phyloP scores from a whole-genome alignment of 306 rosid species.

The Vicia villosa region DNA sequence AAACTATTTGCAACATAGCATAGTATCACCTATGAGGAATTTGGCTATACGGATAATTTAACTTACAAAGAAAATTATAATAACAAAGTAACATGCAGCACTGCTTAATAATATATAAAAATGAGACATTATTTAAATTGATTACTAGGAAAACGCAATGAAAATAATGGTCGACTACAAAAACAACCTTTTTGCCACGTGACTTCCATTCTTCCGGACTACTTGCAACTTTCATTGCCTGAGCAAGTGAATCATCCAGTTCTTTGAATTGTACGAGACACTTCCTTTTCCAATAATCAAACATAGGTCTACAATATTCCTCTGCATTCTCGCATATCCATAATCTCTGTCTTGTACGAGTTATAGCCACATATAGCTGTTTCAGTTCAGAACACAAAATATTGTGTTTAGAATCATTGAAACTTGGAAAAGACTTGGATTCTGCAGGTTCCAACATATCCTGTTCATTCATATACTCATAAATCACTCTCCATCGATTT shows the following conservation, averaged over 20 bases:
- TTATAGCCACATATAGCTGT: conserved; percentile 73
- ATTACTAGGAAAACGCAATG: background rate
- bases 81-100: background rate
- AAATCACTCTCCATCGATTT: conserved; percentile 74
- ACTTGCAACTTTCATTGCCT: conserved; percentile 77
- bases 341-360: conserved; percentile 74
- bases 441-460: conserved; percentile 47
- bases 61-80: conserved; percentile 4
- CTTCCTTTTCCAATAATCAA: conserved; percentile 70
- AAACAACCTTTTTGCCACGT: conserved; percentile 68
- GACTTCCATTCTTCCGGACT: conserved; percentile 75
- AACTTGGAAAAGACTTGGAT: conserved; percentile 38
- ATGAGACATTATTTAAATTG: background rate
- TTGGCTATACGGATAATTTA: background rate
- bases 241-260: conserved; percentile 72
- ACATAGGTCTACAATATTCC: conserved; percentile 51
- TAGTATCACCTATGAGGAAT: background rate
- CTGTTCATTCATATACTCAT: conserved; percentile 64
- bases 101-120: background rate
- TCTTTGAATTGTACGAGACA: conserved; percentile 64
- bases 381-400: conserved; percentile 73
- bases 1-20: background rate
- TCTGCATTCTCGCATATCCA: conserved; percentile 69
- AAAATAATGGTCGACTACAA: background rate
- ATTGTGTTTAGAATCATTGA: conserved; percentile 62